phyloP scores from a whole-genome alignment of 495 filamentous ascomycete species.

The Hypoxylon perforatum region DNA sequence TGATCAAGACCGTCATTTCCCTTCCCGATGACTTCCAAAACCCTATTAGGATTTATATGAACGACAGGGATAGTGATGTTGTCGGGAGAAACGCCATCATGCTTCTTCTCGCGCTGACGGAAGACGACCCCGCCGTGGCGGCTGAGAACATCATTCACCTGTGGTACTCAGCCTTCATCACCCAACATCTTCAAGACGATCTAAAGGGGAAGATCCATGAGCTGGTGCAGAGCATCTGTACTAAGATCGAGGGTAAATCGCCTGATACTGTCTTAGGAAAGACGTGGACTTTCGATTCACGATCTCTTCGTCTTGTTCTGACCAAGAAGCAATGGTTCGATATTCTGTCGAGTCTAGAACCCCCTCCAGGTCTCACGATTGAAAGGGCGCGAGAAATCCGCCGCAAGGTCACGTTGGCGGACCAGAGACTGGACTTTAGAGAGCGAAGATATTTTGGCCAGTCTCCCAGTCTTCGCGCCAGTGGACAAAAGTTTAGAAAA shows the following conservation, averaged over 20 bases:
- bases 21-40: conserved; percentile 45
- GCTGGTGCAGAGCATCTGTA: conserved; percentile 34
- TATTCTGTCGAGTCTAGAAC: conserved; percentile 28
- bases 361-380: conserved; percentile 24
- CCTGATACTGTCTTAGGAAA: conserved; percentile 21
- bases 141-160: conserved; percentile 32
- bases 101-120: conserved; percentile 50
- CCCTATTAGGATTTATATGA: conserved; percentile 48
- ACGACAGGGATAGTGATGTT: conserved; percentile 58
- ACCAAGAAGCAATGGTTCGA: conserved; percentile 31
- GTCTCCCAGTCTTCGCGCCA: conserved; percentile 28
- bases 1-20: conserved; percentile 53
- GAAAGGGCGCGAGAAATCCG: conserved; percentile 32
- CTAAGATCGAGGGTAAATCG: conserved; percentile 28
- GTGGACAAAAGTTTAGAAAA: conserved; percentile 39
- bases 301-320: conserved; percentile 37
- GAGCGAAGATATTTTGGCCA: conserved; percentile 28
- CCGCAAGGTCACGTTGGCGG: conserved; percentile 34
- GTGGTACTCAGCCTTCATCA: conserved; percentile 39
- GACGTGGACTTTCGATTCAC: conserved; percentile 37
- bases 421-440: conserved; percentile 37
- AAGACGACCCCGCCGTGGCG: conserved; percentile 12
- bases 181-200: conserved; percentile 8
- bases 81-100: conserved; percentile 62
- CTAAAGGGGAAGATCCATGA: conserved; percentile 22